Evolutionary conservation across 257 asterid genomes (phyloP), one percentile per base, ranked within the genome.

Genomic region (Jacaranda copaia): DNA sequence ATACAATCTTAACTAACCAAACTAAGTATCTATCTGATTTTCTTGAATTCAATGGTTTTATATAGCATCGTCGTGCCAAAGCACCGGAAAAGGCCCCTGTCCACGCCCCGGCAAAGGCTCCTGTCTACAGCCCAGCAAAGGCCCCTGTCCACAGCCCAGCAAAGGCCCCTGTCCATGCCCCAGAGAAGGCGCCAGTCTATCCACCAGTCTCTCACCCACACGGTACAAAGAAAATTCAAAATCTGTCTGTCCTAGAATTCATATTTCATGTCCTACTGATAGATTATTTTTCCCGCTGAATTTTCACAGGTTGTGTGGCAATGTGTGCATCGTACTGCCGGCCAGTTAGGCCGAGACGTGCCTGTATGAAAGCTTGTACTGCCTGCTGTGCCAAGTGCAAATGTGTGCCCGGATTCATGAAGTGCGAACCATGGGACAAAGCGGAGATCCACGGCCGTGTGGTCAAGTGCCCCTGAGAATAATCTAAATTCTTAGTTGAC

Each of bases 301-400:
- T 12, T 13, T 13, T 52, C 70, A 73, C 74, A 85, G 88, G 80
- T 46, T 85, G 88, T 56, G 70, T 79, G 68, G 63, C 73, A 4
- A 75, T 25, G 64, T 84, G 88, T 16, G 40, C 19, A 1, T 67
- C 63, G 7, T 48, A 81, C 25, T 85, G 88, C 79, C 81, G 75
- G 79, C 58, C 81, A 8, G 4, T 46, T 0, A 73, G 70, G 32
- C 82, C 80, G 32, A 85, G 72, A 51, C 69, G 84, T 73, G 57
- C 82, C 3, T 84, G 88, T 75, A 81, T 81, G 86, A 79, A 25
- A 63, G 78, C 60, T 25, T 85, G 88, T 48, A 79, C 82, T n/a
- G 66, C 78, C 3, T 82, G 86, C 72, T 85, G 88, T 19, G 82
- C 70, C 1, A 73, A 79, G 79, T 40, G 40, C 75, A 79, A 82